phyloP scores from a whole-genome alignment of 192 early-diverging fungal species.

The Coemansia biformis region DNA sequence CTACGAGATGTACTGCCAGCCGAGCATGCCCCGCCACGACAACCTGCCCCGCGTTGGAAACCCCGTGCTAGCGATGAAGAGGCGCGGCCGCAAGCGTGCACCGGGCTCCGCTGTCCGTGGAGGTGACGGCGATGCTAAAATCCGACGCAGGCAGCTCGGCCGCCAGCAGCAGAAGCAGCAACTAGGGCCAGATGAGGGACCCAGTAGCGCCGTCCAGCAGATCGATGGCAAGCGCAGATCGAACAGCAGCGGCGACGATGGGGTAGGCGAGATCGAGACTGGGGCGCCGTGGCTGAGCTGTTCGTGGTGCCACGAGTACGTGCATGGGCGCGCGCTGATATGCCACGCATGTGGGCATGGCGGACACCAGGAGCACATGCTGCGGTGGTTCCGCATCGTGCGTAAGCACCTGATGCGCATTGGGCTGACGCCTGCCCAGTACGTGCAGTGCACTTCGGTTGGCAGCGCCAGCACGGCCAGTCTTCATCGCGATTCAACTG shows the following conservation, averaged over 20 bases:
- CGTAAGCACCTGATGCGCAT: conserved; percentile 24
- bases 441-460: background rate
- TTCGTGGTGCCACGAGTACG: conserved; percentile 48
- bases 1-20: conserved; percentile 37
- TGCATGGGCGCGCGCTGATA: conserved; percentile 45
- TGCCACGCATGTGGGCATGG: conserved; percentile 49
- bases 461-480: background rate
- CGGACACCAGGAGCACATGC: conserved; percentile 49
- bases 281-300: conserved; percentile 41
- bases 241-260: too few relatives aligned
- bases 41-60: conserved; percentile 26
- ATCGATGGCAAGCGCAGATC: too few relatives aligned
- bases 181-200: too few relatives aligned
- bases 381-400: conserved; percentile 36
- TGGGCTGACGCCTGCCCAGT: conserved; percentile 16
- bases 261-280: too few relatives aligned
- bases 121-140: too few relatives aligned
- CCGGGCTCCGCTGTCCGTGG: too few relatives aligned
- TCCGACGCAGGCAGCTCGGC: too few relatives aligned
- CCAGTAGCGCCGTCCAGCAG: too few relatives aligned
- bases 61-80: conserved; percentile 1
- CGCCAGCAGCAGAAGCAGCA: too few relatives aligned
- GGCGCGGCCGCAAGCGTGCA: too few relatives aligned
- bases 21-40: conserved; percentile 30
- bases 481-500: too few relatives aligned